These are phyloP conservation scores for Rhinocladiella similis DNA, from an alignment of 2,329 filamentous ascomycete species.

Conservation along the genomic window DNA sequence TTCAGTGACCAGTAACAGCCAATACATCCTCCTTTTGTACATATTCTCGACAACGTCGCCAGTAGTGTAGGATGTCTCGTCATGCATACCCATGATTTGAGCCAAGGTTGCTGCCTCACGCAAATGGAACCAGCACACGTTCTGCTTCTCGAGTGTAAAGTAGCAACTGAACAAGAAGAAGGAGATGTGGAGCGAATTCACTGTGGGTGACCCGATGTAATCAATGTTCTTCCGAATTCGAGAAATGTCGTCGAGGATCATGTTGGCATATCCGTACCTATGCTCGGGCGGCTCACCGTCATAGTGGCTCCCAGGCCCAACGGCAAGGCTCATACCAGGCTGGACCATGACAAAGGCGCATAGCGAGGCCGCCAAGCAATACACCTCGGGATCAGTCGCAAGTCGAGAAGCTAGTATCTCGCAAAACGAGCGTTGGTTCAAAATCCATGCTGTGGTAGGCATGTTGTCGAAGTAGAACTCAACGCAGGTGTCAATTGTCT, in stretches of 20 bases:
- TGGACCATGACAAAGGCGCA: conserved; percentile 49
- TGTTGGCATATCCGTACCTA: conserved; percentile 61
- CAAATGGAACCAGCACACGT: conserved; percentile 76
- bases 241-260: conserved; percentile 67
- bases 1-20: conserved; percentile 71
- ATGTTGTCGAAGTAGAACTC: conserved; percentile 68
- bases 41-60: conserved; percentile 62
- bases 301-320: conserved; percentile 59
- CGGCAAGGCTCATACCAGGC: conserved; percentile 44
- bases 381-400: conserved; percentile 46
- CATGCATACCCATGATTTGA: conserved; percentile 44
- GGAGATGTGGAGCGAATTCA: conserved; percentile 60
- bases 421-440: conserved; percentile 38
- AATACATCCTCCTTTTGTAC: conserved; percentile 67
- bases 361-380: conserved; percentile 43
- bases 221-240: conserved; percentile 43
- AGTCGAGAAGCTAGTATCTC: conserved; percentile 31
- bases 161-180: conserved; percentile 76
- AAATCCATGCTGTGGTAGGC: conserved; percentile 46
- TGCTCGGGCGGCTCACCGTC: conserved; percentile 56
- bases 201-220: conserved; percentile 41
- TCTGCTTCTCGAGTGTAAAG: conserved; percentile 70
- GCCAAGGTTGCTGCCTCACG: conserved; percentile 72
- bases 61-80: conserved; percentile 54
- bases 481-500: conserved; percentile 67